These are phyloP conservation scores for Candida sanyaensis DNA, from an alignment of 1,139 yeast species.

Conservation along the genomic window DNA sequence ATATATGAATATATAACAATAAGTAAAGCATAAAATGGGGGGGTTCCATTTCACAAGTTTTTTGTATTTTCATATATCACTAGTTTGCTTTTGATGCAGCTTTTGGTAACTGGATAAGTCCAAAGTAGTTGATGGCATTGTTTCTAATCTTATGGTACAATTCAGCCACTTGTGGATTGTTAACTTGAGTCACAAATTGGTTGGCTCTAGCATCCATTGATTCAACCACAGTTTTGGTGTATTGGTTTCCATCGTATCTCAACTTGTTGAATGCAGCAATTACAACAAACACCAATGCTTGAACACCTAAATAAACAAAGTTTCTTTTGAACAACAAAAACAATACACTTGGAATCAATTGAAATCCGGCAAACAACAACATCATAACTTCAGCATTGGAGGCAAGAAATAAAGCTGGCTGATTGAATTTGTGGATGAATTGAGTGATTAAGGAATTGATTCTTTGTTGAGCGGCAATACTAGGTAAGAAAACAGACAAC, in stretches of 20 bases:
- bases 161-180: constrained; percentile 20
- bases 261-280: constrained; percentile 47
- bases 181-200: constrained; percentile 24
- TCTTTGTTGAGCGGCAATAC: constrained; percentile 21
- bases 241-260: constrained; percentile 44
- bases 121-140: background rate
- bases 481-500: constrained; percentile 22
- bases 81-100: constrained; percentile 7
- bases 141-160: constrained; percentile 6
- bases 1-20: too few relatives aligned
- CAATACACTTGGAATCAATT: constrained; percentile 14
- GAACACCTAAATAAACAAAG: constrained; percentile 17
- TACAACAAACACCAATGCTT: constrained; percentile 24
- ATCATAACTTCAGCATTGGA: constrained; percentile 45
- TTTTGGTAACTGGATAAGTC: constrained; percentile 11
- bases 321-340: constrained; percentile 25
- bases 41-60: too few relatives aligned
- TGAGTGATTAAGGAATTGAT: constrained; percentile 27
- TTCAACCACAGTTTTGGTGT: constrained; percentile 40
- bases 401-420: constrained; percentile 48
- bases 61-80: too few relatives aligned
- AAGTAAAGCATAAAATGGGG: too few relatives aligned
- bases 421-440: constrained; percentile 43
- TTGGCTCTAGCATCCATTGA: constrained; percentile 39
- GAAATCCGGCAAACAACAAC: constrained; percentile 13